Conservation (phyloP, 2,329 filamentous ascomycete genomes). For the Botrytis galanthina region DNA sequence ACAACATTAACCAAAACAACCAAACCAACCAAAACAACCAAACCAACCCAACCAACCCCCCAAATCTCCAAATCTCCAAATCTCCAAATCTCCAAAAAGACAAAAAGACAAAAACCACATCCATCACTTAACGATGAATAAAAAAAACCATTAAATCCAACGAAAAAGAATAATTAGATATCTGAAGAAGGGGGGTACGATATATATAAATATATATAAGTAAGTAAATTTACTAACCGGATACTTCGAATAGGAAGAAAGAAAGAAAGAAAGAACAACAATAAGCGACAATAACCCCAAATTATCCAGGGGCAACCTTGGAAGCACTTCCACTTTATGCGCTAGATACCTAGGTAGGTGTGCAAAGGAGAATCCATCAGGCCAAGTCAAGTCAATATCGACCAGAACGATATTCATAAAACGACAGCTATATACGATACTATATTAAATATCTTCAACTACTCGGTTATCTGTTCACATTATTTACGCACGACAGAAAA, state of each 20-base stretch:
- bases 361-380: no score
- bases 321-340: no score
- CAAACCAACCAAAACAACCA: no score
- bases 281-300: not conserved
- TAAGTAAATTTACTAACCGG: fast-evolving
- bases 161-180: fast-evolving
- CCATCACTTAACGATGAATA: not conserved
- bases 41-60: no score
- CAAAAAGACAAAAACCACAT: not conserved
- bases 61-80: no score
- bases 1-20: no score
- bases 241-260: no score
- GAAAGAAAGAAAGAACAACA: not conserved
- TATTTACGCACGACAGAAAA: not conserved
- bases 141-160: not conserved
- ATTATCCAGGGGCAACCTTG: not conserved
- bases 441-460: not conserved
- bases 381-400: not conserved
- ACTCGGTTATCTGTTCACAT: not conserved
- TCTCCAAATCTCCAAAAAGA: not conserved
- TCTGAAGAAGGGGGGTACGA: not conserved
- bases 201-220: not conserved
- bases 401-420: not conserved
- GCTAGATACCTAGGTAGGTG: no score
- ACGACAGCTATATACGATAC: not conserved